phyloP scores from a whole-genome alignment of 1,139 yeast species.

The Yamadazyma siamensis region DNA sequence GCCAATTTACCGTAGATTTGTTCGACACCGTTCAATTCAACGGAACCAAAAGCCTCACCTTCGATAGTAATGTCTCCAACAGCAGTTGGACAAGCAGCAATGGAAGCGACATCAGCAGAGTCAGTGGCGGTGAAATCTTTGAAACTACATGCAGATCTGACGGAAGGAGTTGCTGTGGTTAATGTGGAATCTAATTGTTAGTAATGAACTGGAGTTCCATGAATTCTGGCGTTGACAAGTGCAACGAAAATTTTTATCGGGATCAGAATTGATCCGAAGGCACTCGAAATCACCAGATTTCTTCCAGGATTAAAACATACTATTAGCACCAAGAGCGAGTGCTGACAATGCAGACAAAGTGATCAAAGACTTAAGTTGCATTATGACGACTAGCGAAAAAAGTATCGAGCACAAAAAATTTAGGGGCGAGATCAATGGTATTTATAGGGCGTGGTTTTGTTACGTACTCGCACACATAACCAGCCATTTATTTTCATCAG shows the following conservation, averaged over 20 bases:
- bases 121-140: conserved; percentile 62
- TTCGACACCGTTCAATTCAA: conserved; percentile 56
- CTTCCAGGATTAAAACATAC: too few relatives aligned
- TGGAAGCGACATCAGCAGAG: conserved; percentile 71
- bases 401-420: conserved; percentile 1
- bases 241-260: background rate
- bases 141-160: conserved; percentile 57
- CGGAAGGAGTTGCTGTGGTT: conserved; percentile 48
- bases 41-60: conserved; percentile 54
- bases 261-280: too few relatives aligned
- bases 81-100: conserved; percentile 73
- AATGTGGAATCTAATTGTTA: conserved; percentile 36
- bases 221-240: background rate
- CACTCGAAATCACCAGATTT: too few relatives aligned
- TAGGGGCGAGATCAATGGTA: conserved; percentile 8
- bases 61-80: conserved; percentile 73
- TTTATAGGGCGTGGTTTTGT: conserved; percentile 10
- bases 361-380: conserved; percentile 51
- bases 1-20: conserved; percentile 73
- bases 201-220: conserved; percentile 2
- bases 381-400: conserved; percentile 15
- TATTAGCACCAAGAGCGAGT: conserved; percentile 48
- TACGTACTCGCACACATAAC: too few relatives aligned
- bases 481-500: too few relatives aligned
- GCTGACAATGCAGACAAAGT: conserved; percentile 47